These are phyloP conservation scores for Globisporangium yorkense DNA, from an alignment of 352 stramenopile species.

Conservation along the genomic window DNA sequence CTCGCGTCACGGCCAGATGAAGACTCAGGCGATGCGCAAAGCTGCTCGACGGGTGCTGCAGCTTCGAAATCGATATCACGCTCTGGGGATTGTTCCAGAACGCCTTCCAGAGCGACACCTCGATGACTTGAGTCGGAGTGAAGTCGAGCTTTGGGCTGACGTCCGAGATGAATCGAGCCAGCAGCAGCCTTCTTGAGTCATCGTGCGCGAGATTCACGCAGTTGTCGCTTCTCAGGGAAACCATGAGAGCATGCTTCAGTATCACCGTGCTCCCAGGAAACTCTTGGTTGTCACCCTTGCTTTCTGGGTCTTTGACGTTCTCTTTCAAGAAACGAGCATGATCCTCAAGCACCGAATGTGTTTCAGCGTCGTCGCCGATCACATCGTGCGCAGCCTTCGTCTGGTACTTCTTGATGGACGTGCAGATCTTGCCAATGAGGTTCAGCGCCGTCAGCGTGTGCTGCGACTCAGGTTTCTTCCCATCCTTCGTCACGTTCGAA, in stretches of 20 bases:
- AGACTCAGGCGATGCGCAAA: slow-evolving; percentile 39
- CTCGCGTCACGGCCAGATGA: slow-evolving; percentile 40
- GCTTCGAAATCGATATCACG: slow-evolving; percentile 37
- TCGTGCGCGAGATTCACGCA: slow-evolving; percentile 23
- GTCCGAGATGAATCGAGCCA: slow-evolving; percentile 48
- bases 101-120: slow-evolving; percentile 41
- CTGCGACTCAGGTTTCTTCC: slow-evolving; percentile 64
- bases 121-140: background rate
- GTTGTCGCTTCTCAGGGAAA: slow-evolving; percentile 31
- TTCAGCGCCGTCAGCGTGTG: slow-evolving; percentile 59
- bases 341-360: slow-evolving; percentile 38
- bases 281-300: background rate
- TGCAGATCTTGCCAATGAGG: slow-evolving; percentile 73
- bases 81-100: slow-evolving; percentile 32
- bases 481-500: slow-evolving; percentile 44
- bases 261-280: slow-evolving; percentile 15
- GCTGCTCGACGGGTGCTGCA: slow-evolving; percentile 32
- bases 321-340: slow-evolving; percentile 31
- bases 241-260: slow-evolving; percentile 65
- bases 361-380: slow-evolving; percentile 41
- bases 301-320: slow-evolving; percentile 12
- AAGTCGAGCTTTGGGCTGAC: slow-evolving; percentile 5
- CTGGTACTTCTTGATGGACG: slow-evolving; percentile 60
- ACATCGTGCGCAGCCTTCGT: slow-evolving; percentile 23
- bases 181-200: slow-evolving; percentile 48